These are phyloP conservation scores for Apostasia ramifera DNA, from an alignment of 106 monocot species.

Conservation along the genomic window DNA sequence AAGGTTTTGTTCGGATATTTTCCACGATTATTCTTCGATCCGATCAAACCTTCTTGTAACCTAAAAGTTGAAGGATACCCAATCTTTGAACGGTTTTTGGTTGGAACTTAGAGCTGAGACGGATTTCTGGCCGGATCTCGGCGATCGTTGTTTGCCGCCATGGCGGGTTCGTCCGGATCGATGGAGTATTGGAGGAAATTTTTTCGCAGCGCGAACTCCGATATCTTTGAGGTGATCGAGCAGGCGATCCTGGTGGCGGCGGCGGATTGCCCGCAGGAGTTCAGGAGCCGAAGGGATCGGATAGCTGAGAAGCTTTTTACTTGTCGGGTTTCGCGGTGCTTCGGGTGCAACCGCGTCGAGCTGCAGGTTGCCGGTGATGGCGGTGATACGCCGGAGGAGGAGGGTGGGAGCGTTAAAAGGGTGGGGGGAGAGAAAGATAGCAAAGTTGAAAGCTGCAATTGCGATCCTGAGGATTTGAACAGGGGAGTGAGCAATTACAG, in stretches of 20 bases:
- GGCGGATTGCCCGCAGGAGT: constrained; percentile 39
- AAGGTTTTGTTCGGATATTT: too few relatives aligned
- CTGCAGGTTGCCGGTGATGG: not conserved
- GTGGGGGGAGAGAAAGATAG: constrained; percentile 24
- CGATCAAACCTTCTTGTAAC: too few relatives aligned
- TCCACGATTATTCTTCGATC: too few relatives aligned
- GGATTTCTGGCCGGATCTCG: too few relatives aligned
- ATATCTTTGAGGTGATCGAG: constrained; percentile 69
- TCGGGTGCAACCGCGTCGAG: constrained; percentile 30
- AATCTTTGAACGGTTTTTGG: too few relatives aligned
- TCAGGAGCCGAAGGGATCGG: constrained; percentile 35
- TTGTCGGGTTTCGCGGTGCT: constrained; percentile 16
- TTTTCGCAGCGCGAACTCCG: constrained; percentile 38
- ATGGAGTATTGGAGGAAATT: constrained; percentile 61
- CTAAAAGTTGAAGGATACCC: too few relatives aligned
- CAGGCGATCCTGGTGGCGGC: constrained; percentile 66
- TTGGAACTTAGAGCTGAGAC: too few relatives aligned
- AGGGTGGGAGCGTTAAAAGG: constrained; percentile 14
- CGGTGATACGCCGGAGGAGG: constrained; percentile 19
- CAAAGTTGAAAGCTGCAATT: constrained; percentile 29
- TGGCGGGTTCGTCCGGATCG: constrained; percentile 4
- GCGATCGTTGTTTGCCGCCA: not conserved
- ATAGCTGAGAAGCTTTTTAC: constrained; percentile 49
- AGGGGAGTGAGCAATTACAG: constrained; percentile 34
- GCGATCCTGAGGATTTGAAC: constrained; percentile 15